Base-by-base conservation (phyloP, 176 grass and related monocot species). In the Poa pratensis region DNA sequence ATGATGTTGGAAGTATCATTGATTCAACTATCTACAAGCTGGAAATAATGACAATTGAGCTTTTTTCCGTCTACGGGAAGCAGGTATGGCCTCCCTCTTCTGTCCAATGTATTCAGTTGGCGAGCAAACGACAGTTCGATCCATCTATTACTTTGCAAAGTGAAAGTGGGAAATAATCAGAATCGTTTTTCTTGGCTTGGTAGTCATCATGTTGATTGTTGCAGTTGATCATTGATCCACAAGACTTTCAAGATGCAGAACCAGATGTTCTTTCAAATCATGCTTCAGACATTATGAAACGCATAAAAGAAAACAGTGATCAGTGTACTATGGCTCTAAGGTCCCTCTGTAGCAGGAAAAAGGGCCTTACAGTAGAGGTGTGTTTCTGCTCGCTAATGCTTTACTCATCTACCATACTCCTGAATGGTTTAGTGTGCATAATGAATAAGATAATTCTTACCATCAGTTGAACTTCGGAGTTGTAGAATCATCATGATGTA, bases 161-260 rank as follows among this genome's bases (percentile, higher is more conserved):
- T 15, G 74, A 24, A 43, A 77, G 53, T 20, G 54, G 43, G 58
- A 76, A 28, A 80, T 83, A 71, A 55, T 19, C 82, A 60, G 28
- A 12, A 59, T 42, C n/a, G 5, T 30, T 77, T 51, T 51, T 84
- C 27, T 69, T 39, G 16, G 85, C 70, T 80, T 28, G 30, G 52
- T 90, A 63, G 17, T 72, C 71, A 82, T 50, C 43, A 20, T 68
- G 14, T 82, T 76, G 13, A 57, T 81, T 75, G 20, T 67, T 89
- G 78, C 90, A 89, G 96, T 88, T 75, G 68, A 84, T 82, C 87
- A 89, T 97, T 80, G 88, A 80, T 88, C 83, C 91, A 71, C 90
- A 92, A 90, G 93, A 95, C 76, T 99, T 99, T 72, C 86, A 90
- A 77, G 96, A 99, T 87, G 88, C 91, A 66, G 93, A 99, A 79